Evolutionary conservation across 106 monocot species (phyloP).

Genomic region (Phalaenopsis aphrodite): DNA sequence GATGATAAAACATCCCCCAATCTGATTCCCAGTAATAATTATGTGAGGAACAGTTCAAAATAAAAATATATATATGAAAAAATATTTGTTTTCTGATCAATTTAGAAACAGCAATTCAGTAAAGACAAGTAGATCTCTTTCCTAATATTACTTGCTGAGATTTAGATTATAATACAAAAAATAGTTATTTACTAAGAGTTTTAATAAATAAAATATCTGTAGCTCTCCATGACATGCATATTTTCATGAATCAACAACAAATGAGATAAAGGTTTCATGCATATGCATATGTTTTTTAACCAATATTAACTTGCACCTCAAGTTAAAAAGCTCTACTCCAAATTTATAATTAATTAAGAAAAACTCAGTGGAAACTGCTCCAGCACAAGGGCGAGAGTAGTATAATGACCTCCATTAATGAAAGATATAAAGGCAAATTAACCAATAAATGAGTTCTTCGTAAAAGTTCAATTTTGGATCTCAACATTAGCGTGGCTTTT

Average conservation of each 20-base stretch:
- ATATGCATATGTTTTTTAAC: too few species aligned
- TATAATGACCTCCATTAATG: not conserved
- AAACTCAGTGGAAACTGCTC: not conserved
- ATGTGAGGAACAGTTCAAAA: slow-evolving; percentile 5
- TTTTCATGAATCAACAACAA: not conserved
- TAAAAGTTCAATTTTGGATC: too few species aligned
- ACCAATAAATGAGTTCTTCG: too few species aligned
- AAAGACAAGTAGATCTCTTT: not conserved
- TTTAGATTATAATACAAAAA: not conserved
- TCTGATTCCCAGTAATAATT: slow-evolving; percentile 25
- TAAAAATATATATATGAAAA: not conserved
- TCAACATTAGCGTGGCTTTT: too few species aligned
- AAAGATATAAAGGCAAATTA: too few species aligned
- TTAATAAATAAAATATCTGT: slow-evolving; percentile 2
- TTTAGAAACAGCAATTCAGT: not conserved
- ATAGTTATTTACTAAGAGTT: not conserved
- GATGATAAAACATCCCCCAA: slow-evolving; percentile 91
- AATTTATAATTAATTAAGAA: not conserved
- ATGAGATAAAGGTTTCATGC: too few species aligned
- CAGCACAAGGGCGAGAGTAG: not conserved
- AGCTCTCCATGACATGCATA: not conserved
- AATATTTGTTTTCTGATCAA: not conserved
- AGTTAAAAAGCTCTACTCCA: not conserved
- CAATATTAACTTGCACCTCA: not conserved
- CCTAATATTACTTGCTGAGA: not conserved